phyloP scores from a whole-genome alignment of 768 basidiomycete genomes.

The Agaricus blazei region DNA sequence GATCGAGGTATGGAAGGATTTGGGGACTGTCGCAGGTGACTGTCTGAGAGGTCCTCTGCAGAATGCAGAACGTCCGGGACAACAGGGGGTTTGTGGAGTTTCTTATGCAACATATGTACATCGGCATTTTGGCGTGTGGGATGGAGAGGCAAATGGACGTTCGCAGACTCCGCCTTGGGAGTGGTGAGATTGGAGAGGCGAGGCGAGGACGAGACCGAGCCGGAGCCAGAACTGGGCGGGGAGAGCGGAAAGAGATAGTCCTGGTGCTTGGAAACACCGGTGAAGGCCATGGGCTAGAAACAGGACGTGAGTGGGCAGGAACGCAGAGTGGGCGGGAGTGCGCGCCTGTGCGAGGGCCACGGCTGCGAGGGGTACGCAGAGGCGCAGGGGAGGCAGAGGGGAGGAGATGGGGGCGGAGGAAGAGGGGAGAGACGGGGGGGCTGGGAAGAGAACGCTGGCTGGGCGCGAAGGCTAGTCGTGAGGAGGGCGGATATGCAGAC shows the following conservation, averaged over 20 bases:
- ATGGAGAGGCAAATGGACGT: constrained; percentile 10
- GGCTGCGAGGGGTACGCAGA: neutral
- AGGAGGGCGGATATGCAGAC: neutral
- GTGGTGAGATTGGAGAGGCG: constrained; percentile 20
- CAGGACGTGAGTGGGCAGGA: neutral
- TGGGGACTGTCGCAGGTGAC: constrained; percentile 9
- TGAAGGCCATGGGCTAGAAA: constrained; percentile 16
- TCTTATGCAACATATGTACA: neutral
- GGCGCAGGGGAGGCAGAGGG: neutral
- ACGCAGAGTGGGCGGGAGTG: neutral
- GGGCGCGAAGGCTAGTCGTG: no score
- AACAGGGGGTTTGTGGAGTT: constrained; percentile 10
- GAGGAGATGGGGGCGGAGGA: neutral
- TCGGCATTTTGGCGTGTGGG: constrained; percentile 2
- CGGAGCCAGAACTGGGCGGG: constrained; percentile 39
- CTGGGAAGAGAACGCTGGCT: neutral
- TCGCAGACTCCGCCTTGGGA: constrained; percentile 21
- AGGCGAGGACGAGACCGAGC: constrained; percentile 36
- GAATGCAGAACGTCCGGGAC: constrained; percentile 8
- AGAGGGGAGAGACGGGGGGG: neutral
- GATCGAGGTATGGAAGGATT: constrained; percentile 26
- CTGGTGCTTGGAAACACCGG: constrained; percentile 20
- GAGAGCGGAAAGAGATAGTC: constrained; percentile 39
- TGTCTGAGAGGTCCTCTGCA: constrained; percentile 2
- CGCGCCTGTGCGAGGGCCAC: neutral